phyloP scores from a whole-genome alignment of 129 eudicot species.

The Chrysanthemum lavandulifolium region DNA sequence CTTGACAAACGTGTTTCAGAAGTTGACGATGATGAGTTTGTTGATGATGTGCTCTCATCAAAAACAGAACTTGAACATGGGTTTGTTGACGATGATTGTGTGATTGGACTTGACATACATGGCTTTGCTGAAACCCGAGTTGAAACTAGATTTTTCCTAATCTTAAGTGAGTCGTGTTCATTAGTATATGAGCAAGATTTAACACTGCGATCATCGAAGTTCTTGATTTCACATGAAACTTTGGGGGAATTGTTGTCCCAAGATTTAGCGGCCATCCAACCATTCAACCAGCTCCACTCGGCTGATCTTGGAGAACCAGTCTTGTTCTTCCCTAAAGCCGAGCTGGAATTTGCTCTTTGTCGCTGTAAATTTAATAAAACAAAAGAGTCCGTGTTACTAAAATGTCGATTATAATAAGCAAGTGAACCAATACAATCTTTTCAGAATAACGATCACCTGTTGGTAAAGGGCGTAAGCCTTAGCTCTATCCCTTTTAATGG shows the following conservation, averaged over 20 bases:
- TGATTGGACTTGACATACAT: slow-evolving; percentile 37
- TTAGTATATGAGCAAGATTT: slow-evolving; percentile 41
- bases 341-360: slow-evolving; percentile 23
- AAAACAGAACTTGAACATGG: slow-evolving; percentile 47
- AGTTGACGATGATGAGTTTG: slow-evolving; percentile 59
- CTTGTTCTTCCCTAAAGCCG: slow-evolving; percentile 2
- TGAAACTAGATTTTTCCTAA: slow-evolving; percentile 51
- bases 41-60: slow-evolving; percentile 68
- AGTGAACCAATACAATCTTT: not conserved
- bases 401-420: not conserved
- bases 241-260: slow-evolving; percentile 53
- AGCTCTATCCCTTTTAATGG: slow-evolving; percentile 77
- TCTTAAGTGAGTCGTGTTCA: slow-evolving; percentile 41
- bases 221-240: slow-evolving; percentile 34
- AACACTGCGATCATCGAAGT: slow-evolving; percentile 30
- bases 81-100: slow-evolving; percentile 57
- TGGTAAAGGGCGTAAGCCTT: slow-evolving; percentile 59
- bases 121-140: slow-evolving; percentile 47
- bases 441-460: slow-evolving; percentile 46
- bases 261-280: slow-evolving; percentile 93
- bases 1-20: slow-evolving; percentile 61
- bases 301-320: slow-evolving; percentile 29
- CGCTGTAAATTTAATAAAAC: slow-evolving; percentile 32
- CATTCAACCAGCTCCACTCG: slow-evolving; percentile 74
- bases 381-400: slow-evolving; percentile 1